A percentile compares a stretch with the other conserved stretches of the same genome.
Conservation (phyloP, 1,284 basidiomycete genomes). For the Ganoderma sp. region DNA sequence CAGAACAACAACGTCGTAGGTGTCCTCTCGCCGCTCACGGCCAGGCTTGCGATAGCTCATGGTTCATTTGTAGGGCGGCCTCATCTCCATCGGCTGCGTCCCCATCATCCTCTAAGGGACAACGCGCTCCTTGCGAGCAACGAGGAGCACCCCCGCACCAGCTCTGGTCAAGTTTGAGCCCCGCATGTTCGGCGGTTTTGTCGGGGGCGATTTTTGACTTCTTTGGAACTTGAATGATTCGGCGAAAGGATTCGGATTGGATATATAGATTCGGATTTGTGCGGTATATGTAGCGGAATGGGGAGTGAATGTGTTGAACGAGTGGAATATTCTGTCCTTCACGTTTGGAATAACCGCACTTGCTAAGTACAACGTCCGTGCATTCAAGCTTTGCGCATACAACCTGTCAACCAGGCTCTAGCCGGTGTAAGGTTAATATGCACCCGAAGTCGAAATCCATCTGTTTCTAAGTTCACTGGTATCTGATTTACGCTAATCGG, state of each 20-base stretch:
- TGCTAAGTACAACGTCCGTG: no score
- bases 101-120: constrained; percentile 24
- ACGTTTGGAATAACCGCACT: no score
- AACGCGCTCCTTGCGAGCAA: background rate
- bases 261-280: background rate
- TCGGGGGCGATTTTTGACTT: background rate
- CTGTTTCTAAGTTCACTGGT: background rate
- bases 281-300: background rate
- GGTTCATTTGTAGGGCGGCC: constrained; percentile 23
- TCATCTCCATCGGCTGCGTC: constrained; percentile 33
- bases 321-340: background rate
- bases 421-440: background rate
- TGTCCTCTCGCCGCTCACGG: background rate
- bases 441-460: background rate
- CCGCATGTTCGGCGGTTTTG: background rate
- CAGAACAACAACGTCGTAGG: constrained; percentile 34
- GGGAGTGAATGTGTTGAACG: background rate
- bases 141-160: background rate
- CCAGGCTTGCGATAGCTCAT: background rate
- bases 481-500: background rate
- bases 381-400: background rate
- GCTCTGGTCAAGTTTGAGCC: background rate
- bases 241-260: background rate
- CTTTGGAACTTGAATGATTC: background rate
- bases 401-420: background rate